Percentiles rank a stretch among this genome's conserved stretches.
These are phyloP conservation scores for Pistacia atlantica DNA, from an alignment of 345 rosid genomes.

Conservation along the genomic window DNA sequence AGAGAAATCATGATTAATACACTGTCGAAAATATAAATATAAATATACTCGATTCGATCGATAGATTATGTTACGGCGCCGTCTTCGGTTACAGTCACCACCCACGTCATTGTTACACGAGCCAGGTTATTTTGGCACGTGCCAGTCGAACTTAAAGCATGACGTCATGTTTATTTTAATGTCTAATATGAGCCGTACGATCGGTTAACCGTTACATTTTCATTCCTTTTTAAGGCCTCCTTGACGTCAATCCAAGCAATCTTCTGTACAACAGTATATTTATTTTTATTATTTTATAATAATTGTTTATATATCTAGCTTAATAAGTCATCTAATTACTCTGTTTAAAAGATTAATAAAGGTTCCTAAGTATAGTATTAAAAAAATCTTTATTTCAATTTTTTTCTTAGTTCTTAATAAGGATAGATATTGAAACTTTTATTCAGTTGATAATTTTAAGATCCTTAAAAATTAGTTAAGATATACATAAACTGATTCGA, in stretches of 20 bases:
- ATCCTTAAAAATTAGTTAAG: too few relatives aligned
- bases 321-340: too few relatives aligned
- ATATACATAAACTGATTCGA: too few relatives aligned
- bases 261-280: too few relatives aligned
- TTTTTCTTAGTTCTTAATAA: too few relatives aligned
- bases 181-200: slow-evolving; percentile 30
- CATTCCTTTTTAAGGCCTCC: background rate
- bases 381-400: too few relatives aligned
- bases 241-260: background rate
- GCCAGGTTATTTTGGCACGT: slow-evolving; percentile 7
- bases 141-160: slow-evolving; percentile 9
- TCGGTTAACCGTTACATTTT: slow-evolving; percentile 18
- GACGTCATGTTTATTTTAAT: slow-evolving; percentile 2
- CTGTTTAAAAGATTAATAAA: too few relatives aligned
- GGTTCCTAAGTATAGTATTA: too few relatives aligned
- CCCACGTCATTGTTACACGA: slow-evolving; percentile 16
- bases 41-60: background rate
- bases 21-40: background rate
- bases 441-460: too few relatives aligned
- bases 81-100: slow-evolving; percentile 26
- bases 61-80: slow-evolving; percentile 38
- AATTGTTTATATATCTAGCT: too few relatives aligned
- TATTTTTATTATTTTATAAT: too few relatives aligned
- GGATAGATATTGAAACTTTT: too few relatives aligned
- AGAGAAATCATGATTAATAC: slow-evolving; percentile 34